A percentile compares a stretch with the other conserved stretches of the same genome.
Evolutionary conservation across 2,329 filamentous ascomycete genomes (phyloP).

Genomic region (Raffaelea ambrosiae): DNA sequence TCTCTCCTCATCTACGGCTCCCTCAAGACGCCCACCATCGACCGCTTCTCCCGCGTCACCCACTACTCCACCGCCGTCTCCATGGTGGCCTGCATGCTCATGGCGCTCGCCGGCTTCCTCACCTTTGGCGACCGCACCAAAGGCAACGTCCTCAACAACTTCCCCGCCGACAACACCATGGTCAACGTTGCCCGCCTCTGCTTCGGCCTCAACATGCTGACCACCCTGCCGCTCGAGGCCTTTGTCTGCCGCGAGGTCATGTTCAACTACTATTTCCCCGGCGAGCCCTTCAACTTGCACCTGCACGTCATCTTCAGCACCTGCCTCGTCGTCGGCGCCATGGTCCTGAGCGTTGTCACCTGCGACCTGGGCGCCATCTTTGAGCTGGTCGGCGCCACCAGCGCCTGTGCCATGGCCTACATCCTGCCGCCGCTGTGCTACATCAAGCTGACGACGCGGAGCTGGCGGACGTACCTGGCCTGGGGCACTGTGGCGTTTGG

Average conservation of each 20-base stretch:
- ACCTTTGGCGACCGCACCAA: slow-evolving; percentile 87
- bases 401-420: slow-evolving; percentile 87
- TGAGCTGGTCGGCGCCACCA: slow-evolving; percentile 91
- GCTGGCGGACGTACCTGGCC: slow-evolving; percentile 65
- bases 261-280: slow-evolving; percentile 69
- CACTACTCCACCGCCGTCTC: slow-evolving; percentile 89
- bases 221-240: slow-evolving; percentile 88
- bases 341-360: slow-evolving; percentile 70
- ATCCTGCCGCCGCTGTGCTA: slow-evolving; percentile 93
- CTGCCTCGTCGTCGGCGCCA: slow-evolving; percentile 67
- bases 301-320: slow-evolving; percentile 85
- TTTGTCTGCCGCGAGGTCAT: slow-evolving; percentile 98
- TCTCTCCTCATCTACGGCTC: slow-evolving; percentile 96
- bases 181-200: slow-evolving; percentile 91
- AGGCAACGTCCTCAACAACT: slow-evolving; percentile 98
- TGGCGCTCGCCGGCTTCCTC: slow-evolving; percentile 85
- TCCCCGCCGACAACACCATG: slow-evolving; percentile 80
- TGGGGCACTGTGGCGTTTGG: slow-evolving; percentile 72
- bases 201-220: slow-evolving; percentile 98
- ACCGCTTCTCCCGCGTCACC: slow-evolving; percentile 87
- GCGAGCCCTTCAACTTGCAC: slow-evolving; percentile 67
- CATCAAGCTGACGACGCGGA: slow-evolving; percentile 73
- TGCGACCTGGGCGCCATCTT: slow-evolving; percentile 94
- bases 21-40: slow-evolving; percentile 84
- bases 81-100: slow-evolving; percentile 79